phyloP scores from a whole-genome alignment of 176 grass and related monocot genomes.

The Triticum monococcum region DNA sequence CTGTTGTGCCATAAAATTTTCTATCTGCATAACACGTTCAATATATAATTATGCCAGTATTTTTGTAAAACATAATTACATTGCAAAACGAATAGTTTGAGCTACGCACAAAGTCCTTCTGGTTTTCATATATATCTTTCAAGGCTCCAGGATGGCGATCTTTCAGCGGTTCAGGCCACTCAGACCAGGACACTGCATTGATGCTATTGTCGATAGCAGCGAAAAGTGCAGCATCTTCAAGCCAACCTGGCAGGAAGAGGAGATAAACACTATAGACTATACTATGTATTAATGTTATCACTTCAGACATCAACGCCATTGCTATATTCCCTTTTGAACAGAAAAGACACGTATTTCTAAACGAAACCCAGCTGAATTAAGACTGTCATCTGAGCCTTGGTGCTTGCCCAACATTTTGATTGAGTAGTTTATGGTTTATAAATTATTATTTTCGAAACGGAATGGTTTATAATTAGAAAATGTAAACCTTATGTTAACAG shows the following conservation, averaged over 20 bases:
- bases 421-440: background rate
- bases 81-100: slow-evolving; percentile 18
- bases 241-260: slow-evolving; percentile 62
- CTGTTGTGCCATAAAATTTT: slow-evolving; percentile 82
- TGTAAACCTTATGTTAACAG: background rate
- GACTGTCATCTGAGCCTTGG: background rate
- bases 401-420: background rate
- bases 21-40: slow-evolving; percentile 57
- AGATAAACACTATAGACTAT: slow-evolving; percentile 17
- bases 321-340: background rate
- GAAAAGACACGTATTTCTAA: background rate
- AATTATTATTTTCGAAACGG: no score
- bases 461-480: background rate
- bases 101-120: slow-evolving; percentile 79
- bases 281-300: background rate
- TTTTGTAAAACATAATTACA: background rate
- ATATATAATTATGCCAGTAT: background rate
- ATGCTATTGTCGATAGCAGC: slow-evolving; percentile 85
- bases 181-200: slow-evolving; percentile 65
- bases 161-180: slow-evolving; percentile 97
- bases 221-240: slow-evolving; percentile 99
- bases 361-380: background rate
- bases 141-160: slow-evolving; percentile 86
- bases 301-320: background rate
- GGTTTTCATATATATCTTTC: slow-evolving; percentile 71